Conservation (phyloP, 2,329 filamentous ascomycete species). For the Fusarium dlaminii region DNA sequence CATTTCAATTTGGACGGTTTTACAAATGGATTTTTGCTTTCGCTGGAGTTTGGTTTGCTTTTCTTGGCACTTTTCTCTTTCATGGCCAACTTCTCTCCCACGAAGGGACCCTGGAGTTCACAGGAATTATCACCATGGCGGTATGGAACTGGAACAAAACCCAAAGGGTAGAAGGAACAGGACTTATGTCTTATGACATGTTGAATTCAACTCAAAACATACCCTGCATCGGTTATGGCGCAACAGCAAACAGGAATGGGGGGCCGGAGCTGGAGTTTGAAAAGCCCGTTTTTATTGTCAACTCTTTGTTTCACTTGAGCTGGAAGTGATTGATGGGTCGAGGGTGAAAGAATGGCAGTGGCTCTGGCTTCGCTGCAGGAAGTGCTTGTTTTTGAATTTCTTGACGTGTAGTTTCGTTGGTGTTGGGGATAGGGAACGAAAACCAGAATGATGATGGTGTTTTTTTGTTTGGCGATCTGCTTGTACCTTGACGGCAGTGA, state of each 20-base stretch:
- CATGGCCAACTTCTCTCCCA: slow-evolving; percentile 18
- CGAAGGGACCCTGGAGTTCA: slow-evolving; percentile 32
- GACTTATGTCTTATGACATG: slow-evolving; percentile 33
- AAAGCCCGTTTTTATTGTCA: slow-evolving; percentile 22
- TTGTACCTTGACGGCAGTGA: slow-evolving; percentile 10
- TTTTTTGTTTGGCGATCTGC: slow-evolving; percentile 15
- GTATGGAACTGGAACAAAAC: slow-evolving; percentile 16
- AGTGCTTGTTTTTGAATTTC: slow-evolving; percentile 1
- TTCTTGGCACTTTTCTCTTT: slow-evolving; percentile 6
- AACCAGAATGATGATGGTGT: slow-evolving; percentile 39
- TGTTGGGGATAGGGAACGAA: slow-evolving; percentile 14
- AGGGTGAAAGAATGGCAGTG: neutral
- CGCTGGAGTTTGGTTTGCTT: slow-evolving; percentile 4
- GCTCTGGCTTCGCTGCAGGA: neutral
- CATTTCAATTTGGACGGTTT: slow-evolving; percentile 13
- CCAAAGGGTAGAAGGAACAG: slow-evolving; percentile 21
- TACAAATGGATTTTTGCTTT: slow-evolving; percentile 27
- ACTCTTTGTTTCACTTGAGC: slow-evolving; percentile 7
- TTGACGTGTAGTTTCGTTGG: neutral
- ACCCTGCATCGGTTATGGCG: slow-evolving; percentile 45
- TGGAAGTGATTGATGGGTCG: neutral
- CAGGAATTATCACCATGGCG: slow-evolving; percentile 9
- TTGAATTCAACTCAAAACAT: slow-evolving; percentile 39
- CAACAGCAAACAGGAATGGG: slow-evolving; percentile 27
- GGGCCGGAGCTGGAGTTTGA: slow-evolving; percentile 30